A percentile compares a stretch with the other conserved stretches of the same genome.
phyloP scores from a whole-genome alignment of 139 green algal genomes.

The Chlamydomonas asymmetrica region DNA sequence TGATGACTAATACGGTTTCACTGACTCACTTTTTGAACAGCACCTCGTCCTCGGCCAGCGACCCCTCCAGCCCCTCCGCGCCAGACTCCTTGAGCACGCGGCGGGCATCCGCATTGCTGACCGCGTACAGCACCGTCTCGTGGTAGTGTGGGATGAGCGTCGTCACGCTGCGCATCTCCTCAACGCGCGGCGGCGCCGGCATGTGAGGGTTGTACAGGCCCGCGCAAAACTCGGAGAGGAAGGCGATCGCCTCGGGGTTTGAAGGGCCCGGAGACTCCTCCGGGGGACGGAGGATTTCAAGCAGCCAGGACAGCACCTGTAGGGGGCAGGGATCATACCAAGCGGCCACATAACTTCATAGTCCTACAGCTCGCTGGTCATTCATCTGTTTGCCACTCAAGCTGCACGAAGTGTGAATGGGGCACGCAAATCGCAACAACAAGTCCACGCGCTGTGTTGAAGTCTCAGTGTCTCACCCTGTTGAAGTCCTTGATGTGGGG shows the following conservation, averaged over 20 bases:
- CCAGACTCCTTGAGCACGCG: not conserved
- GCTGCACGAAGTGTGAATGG: no score
- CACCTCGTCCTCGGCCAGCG: constrained; percentile 15
- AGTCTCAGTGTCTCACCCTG: constrained; percentile 12
- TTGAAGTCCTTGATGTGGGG: constrained; percentile 11
- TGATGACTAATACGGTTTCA: no score
- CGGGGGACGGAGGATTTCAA: constrained; percentile 18
- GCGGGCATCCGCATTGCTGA: constrained; percentile 23
- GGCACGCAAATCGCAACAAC: no score
- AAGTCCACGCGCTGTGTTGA: no score
- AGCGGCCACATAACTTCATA: not conserved
- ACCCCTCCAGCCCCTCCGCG: constrained; percentile 2
- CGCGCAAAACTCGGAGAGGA: constrained; percentile 68
- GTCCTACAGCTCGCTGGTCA: not conserved
- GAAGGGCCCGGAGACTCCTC: constrained; percentile 44
- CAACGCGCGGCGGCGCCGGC: constrained; percentile 45
- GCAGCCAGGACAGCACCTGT: constrained; percentile 21
- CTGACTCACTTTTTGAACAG: not conserved
- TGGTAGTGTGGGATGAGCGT: constrained; percentile 70
- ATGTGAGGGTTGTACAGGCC: constrained; percentile 66
- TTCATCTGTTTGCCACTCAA: not conserved
- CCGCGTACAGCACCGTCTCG: constrained; percentile 35
- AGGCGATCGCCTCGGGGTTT: constrained; percentile 59
- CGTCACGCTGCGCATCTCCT: constrained; percentile 64
- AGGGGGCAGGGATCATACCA: not conserved